phyloP scores from a whole-genome alignment of 257 asterid genomes.

The Solanum dulcamara region DNA sequence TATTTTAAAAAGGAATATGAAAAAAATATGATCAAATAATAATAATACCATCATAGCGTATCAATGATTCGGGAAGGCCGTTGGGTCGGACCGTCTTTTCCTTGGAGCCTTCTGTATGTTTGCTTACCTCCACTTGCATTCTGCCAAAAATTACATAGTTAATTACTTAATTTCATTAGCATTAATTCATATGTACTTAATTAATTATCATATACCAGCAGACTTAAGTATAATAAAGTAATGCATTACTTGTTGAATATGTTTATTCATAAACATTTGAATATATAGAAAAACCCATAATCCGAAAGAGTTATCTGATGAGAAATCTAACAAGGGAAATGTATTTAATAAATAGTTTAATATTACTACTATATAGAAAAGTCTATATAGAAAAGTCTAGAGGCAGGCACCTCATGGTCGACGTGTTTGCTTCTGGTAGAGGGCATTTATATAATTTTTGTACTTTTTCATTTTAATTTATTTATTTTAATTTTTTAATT shows the following conservation, averaged over 20 bases:
- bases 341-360: not conserved
- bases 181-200: not conserved
- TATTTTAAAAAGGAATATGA: too few species aligned
- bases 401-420: too few species aligned
- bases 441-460: too few species aligned
- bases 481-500: too few species aligned
- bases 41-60: slow-evolving; percentile 87
- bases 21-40: not conserved
- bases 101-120: slow-evolving; percentile 82
- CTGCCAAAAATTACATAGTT: slow-evolving; percentile 35
- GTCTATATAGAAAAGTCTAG: too few species aligned
- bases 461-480: too few species aligned
- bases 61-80: slow-evolving; percentile 90
- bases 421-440: too few species aligned
- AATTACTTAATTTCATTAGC: not conserved
- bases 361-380: too few species aligned
- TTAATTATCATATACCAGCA: not conserved
- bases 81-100: slow-evolving; percentile 75
- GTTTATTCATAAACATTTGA: not conserved
- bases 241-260: not conserved
- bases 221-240: too few species aligned
- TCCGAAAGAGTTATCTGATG: not conserved
- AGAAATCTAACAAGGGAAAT: not conserved
- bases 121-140: slow-evolving; percentile 98
- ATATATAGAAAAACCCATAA: not conserved